Percentiles rank a stretch among this genome's conserved stretches.
Evolutionary conservation across 2,329 filamentous ascomycete genomes (phyloP).

Genomic region (Xylaria sp.): DNA sequence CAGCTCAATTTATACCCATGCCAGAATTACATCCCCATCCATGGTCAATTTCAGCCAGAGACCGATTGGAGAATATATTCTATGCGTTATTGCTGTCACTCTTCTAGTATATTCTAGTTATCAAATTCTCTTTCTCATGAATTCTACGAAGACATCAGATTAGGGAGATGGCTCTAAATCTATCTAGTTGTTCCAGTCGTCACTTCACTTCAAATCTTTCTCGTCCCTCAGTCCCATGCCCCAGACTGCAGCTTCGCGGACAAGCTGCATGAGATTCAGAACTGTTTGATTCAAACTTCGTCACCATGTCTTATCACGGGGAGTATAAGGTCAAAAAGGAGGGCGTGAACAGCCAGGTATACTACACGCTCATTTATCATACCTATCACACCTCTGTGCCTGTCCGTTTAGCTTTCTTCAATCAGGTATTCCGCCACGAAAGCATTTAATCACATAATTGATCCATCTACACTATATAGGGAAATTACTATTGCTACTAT

Average conservation of each 20-base stretch:
- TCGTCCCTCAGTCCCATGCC: too few species aligned
- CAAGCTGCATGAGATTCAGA: not conserved
- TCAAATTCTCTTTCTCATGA: not conserved
- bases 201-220: not conserved
- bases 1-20: not conserved
- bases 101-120: not conserved
- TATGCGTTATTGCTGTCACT: not conserved
- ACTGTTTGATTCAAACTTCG: not conserved
- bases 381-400: not conserved
- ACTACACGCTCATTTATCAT: not conserved
- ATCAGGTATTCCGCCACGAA: not conserved
- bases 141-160: not conserved
- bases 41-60: not conserved
- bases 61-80: not conserved
- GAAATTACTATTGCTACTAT: not conserved
- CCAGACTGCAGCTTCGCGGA: not conserved
- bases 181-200: not conserved
- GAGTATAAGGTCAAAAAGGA: slow-evolving; percentile 10
- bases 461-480: not conserved
- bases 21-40: not conserved
- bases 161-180: not conserved
- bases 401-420: not conserved
- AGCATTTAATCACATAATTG: not conserved
- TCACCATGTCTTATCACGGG: not conserved
- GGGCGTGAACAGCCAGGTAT: slow-evolving; percentile 14